Evolutionary conservation across 2,329 filamentous ascomycete genomes (phyloP).

Genomic region (Colletotrichum paranaense): DNA sequence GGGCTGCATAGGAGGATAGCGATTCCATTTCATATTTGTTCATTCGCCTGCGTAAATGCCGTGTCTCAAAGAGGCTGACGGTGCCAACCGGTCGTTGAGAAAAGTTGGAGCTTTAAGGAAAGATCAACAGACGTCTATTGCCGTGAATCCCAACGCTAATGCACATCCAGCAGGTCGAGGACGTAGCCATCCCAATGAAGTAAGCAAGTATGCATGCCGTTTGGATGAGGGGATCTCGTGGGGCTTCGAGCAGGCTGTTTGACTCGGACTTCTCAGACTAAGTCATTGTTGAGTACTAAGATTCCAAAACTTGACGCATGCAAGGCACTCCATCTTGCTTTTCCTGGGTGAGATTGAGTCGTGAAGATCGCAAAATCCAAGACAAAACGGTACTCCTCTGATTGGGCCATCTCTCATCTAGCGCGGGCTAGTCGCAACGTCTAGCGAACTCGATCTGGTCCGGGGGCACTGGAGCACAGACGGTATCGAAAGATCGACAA

Average conservation of each 20-base stretch:
- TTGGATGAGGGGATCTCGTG: neutral
- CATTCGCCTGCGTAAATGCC: neutral
- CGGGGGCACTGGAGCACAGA: neutral
- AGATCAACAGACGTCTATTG: constrained; percentile 10
- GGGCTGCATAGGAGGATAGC: neutral
- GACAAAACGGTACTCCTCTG: neutral
- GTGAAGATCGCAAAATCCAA: constrained; percentile 4
- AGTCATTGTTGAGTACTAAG: neutral
- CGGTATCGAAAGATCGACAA: neutral
- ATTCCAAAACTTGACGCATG: neutral
- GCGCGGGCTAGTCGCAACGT: neutral
- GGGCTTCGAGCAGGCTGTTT: neutral
- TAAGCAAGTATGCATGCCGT: neutral
- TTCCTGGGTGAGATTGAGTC: neutral
- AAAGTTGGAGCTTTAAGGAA: neutral
- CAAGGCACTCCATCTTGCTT: neutral
- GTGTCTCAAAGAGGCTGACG: neutral
- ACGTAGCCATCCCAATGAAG: neutral
- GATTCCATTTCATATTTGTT: neutral
- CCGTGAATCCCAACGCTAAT: constrained; percentile 13
- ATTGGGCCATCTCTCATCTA: constrained; percentile 5
- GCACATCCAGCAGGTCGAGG: neutral
- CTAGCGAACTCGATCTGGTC: constrained; percentile 2
- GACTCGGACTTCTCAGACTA: neutral
- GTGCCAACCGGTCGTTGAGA: neutral